Conservation (phyloP, 345 rosid species). For the Eucalyptus guilfoylei region DNA sequence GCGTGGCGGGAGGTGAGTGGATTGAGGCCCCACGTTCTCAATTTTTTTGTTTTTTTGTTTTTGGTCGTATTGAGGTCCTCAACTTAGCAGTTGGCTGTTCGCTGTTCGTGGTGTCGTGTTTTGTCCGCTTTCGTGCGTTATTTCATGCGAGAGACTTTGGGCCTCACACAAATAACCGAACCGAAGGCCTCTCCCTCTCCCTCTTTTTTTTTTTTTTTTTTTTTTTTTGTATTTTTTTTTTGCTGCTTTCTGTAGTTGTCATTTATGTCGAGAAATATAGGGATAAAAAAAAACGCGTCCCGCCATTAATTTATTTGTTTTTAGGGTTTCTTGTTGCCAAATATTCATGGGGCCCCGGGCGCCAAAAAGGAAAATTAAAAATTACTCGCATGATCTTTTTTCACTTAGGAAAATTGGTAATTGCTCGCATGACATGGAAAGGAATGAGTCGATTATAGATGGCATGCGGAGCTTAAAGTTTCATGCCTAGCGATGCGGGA, state of each 20-base stretch:
- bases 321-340: background rate
- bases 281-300: background rate
- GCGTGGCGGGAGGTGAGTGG: slow-evolving; percentile 21
- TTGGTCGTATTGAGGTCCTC: too few relatives aligned
- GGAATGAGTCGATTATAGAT: background rate
- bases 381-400: too few relatives aligned
- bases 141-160: background rate
- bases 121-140: background rate
- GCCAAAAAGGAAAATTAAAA: background rate
- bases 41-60: background rate
- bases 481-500: background rate
- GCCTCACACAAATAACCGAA: background rate
- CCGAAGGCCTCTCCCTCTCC: background rate
- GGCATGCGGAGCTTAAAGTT: background rate
- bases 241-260: background rate
- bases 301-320: background rate
- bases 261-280: background rate
- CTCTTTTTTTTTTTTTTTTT: rapidly evolving
- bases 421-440: background rate
- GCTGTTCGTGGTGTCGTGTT: background rate
- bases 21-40: background rate
- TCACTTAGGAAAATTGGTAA: background rate
- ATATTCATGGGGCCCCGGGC: background rate
- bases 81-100: background rate
- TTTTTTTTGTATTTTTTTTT: background rate